These are phyloP conservation scores for Dactylorhiza incarnata DNA, from an alignment of 106 monocot genomes.

Conservation along the genomic window DNA sequence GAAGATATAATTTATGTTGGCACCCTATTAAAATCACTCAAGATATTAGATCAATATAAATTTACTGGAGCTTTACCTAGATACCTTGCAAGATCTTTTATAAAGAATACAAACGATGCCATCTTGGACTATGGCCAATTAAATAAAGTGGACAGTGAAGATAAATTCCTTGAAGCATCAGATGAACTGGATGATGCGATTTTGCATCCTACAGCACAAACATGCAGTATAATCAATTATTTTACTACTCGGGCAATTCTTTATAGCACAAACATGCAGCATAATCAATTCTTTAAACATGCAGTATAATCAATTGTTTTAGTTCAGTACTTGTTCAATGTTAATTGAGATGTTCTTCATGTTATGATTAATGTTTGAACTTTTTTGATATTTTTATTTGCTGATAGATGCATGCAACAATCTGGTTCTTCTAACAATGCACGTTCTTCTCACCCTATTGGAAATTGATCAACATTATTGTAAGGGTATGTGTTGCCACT, in stretches of 20 bases:
- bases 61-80: slow-evolving; percentile 21
- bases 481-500: too few relatives aligned
- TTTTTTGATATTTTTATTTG: too few relatives aligned
- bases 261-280: too few relatives aligned
- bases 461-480: too few relatives aligned
- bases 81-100: slow-evolving; percentile 91
- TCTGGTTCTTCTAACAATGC: too few relatives aligned
- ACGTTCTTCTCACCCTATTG: too few relatives aligned
- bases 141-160: slow-evolving; percentile 47
- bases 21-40: slow-evolving; percentile 74
- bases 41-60: slow-evolving; percentile 77
- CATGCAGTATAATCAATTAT: slow-evolving; percentile 27
- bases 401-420: too few relatives aligned
- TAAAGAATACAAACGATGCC: slow-evolving; percentile 28
- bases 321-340: too few relatives aligned
- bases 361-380: too few relatives aligned
- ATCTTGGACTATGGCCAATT: slow-evolving; percentile 12
- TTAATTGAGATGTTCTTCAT: too few relatives aligned
- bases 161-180: slow-evolving; percentile 80
- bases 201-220: slow-evolving; percentile 28
- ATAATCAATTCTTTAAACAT: too few relatives aligned
- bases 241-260: slow-evolving; percentile 16
- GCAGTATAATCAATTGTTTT: too few relatives aligned
- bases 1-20: slow-evolving; percentile 70
- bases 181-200: slow-evolving; percentile 52